Evolutionary conservation across 805 yeast species (phyloP), one percentile per base, ranked within the genome.

Genomic region (Ogataea haglerorum): DNA sequence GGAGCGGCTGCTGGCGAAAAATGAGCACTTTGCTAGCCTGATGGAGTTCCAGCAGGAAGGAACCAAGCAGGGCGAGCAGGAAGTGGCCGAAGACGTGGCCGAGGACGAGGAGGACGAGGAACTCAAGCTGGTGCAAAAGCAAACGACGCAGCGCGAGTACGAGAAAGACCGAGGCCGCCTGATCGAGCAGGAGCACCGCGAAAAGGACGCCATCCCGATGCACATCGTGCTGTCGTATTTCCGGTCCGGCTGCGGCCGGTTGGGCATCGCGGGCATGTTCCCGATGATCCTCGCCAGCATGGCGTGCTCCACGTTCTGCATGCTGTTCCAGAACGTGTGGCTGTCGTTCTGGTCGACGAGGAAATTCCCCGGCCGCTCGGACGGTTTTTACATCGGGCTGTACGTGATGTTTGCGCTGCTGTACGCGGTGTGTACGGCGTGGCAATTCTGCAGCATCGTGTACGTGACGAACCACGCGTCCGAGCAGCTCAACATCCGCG

Each of bases 261-360:
- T 63, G 47, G 73, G 58, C 36, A 45, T 23, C 7, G 35, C 49
- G 30, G 60, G 56, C 40, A 57, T 56, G 25, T 69, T 63, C 35
- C 40, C 57, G 6, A 60, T 62, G 27, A 43, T 61, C 2, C 5
- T 57, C 1, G 9, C 34, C 3, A 18, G 48, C 25, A 49, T 58
- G 34, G 43, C 47, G 6, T 34, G 72, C 12, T 66, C 73, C 34
- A 73, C 75, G 1, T 82, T 80, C 57, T 67, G 73, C 45, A 69
- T 67, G 42, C 59, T 81, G 33, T 79, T 82, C 54, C 72, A 83
- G 31, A 82, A 80, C 57, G 79, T 82, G 14, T 85, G 95, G 95
- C 69, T 89, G 44, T 81, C 95, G 1, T 88, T 82, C 61, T 88
- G 96, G 96, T 70, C 82, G 5, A 71, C 69, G 14, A 46, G 68